phyloP scores from a whole-genome alignment of 2,329 filamentous ascomycete species.

The Trichophyton schoenleinii region DNA sequence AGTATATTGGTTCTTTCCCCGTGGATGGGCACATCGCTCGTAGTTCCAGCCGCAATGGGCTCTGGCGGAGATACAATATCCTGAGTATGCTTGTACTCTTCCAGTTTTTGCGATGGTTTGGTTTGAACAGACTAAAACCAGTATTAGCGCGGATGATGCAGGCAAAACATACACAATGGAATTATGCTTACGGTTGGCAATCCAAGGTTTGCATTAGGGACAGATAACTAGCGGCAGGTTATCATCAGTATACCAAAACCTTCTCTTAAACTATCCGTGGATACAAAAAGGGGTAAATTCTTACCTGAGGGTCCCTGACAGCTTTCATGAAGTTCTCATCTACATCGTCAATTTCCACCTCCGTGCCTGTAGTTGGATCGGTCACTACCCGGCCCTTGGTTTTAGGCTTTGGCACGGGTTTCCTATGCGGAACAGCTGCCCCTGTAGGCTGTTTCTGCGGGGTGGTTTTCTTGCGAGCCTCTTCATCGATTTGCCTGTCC shows the following conservation, averaged over 20 bases:
- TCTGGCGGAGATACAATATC: constrained; percentile 86
- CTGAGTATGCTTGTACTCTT: constrained; percentile 73
- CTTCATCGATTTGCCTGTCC: constrained; percentile 57
- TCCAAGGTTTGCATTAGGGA: constrained; percentile 80
- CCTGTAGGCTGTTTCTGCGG: constrained; percentile 19
- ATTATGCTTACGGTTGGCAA: constrained; percentile 47
- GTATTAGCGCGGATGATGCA: neutral
- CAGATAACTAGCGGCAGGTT: constrained; percentile 46
- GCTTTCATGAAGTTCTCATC: constrained; percentile 56
- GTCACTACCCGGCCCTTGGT: constrained; percentile 52
- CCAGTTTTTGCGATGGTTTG: constrained; percentile 55
- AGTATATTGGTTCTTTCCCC: constrained; percentile 94
- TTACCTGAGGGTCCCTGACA: constrained; percentile 59
- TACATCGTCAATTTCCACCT: constrained; percentile 76
- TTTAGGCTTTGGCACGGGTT: constrained; percentile 28
- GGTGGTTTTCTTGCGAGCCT: constrained; percentile 32
- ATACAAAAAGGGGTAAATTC: constrained; percentile 9
- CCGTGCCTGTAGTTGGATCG: constrained; percentile 75
- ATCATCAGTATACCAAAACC: neutral
- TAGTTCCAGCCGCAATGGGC: constrained; percentile 66
- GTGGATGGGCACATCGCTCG: constrained; percentile 87
- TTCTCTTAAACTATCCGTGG: neutral
- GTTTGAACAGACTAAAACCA: constrained; percentile 50
- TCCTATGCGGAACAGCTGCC: constrained; percentile 36
- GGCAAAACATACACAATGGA: neutral